Percentiles rank a stretch among this genome's conserved stretches.
These are phyloP conservation scores for Neurospora hispaniola DNA, from an alignment of 495 filamentous ascomycete genomes.

Conservation along the genomic window DNA sequence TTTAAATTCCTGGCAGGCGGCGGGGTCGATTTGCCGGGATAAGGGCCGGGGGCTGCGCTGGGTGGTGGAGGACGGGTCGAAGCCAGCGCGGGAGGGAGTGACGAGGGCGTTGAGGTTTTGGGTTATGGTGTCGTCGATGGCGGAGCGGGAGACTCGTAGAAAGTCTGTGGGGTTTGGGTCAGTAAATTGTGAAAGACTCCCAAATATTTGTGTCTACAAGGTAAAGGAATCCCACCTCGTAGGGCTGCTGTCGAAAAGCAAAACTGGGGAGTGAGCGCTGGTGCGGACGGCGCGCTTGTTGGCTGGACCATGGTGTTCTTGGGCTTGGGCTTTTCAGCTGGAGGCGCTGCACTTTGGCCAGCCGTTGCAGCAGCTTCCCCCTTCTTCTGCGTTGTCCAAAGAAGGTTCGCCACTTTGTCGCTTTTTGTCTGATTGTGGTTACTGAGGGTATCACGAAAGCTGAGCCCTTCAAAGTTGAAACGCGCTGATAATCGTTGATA, in stretches of 20 bases:
- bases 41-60: constrained; percentile 40
- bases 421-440: not conserved
- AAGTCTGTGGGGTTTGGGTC: constrained; percentile 56
- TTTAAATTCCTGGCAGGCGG: constrained; percentile 61
- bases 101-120: constrained; percentile 88
- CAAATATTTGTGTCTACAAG: too few species aligned
- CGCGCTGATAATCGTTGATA: not conserved
- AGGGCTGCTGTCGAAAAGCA: constrained; percentile 83
- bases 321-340: not conserved
- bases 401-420: not conserved
- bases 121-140: constrained; percentile 85
- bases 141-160: constrained; percentile 72
- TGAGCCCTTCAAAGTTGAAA: not conserved
- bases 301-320: constrained; percentile 50
- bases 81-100: constrained; percentile 59
- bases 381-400: constrained; percentile 7
- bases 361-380: constrained; percentile 5
- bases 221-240: constrained; percentile 47
- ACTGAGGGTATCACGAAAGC: not conserved
- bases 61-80: constrained; percentile 71
- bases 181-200: not conserved
- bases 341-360: constrained; percentile 2
- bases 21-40: constrained; percentile 43
- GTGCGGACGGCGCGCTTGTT: constrained; percentile 32
- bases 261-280: constrained; percentile 72